Evolutionary conservation across 1,139 yeast species (phyloP).

Genomic region (Nematodospora anomalae): DNA sequence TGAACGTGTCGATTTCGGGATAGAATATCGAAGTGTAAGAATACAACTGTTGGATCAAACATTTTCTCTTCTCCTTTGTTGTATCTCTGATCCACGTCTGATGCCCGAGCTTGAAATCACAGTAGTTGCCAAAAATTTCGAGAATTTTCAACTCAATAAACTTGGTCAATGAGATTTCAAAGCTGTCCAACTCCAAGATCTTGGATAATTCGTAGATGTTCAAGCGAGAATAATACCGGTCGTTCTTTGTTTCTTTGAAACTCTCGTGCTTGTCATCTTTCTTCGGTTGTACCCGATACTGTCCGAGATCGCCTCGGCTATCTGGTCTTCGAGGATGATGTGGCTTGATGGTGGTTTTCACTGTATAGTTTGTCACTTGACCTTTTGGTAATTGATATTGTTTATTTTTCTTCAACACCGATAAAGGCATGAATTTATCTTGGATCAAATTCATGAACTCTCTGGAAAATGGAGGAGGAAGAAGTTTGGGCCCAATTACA

Average conservation of each 20-base stretch:
- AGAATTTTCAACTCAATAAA: constrained; percentile 57
- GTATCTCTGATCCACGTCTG: constrained; percentile 85
- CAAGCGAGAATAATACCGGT: constrained; percentile 28
- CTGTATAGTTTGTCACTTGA: constrained; percentile 9
- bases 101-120: constrained; percentile 70
- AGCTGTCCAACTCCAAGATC: constrained; percentile 25
- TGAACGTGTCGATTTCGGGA: constrained; percentile 48
- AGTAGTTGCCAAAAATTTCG: constrained; percentile 52
- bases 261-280: neutral
- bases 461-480: constrained; percentile 16
- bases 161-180: constrained; percentile 26
- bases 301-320: constrained; percentile 8
- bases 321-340: constrained; percentile 12
- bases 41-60: constrained; percentile 51
- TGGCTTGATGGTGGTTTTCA: constrained; percentile 1
- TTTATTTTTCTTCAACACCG: constrained; percentile 7
- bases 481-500: constrained; percentile 14
- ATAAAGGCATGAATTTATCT: constrained; percentile 13
- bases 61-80: constrained; percentile 47
- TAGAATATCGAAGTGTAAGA: constrained; percentile 47
- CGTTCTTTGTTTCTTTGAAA: constrained; percentile 12
- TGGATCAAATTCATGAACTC: constrained; percentile 12
- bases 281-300: constrained; percentile 4
- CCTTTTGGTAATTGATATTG: constrained; percentile 11
- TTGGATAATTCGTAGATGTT: constrained; percentile 30